Evolutionary conservation across 2,329 filamentous ascomycete species (phyloP), one percentile per base, ranked within the genome.

Genomic region (Diplodia corticola): DNA sequence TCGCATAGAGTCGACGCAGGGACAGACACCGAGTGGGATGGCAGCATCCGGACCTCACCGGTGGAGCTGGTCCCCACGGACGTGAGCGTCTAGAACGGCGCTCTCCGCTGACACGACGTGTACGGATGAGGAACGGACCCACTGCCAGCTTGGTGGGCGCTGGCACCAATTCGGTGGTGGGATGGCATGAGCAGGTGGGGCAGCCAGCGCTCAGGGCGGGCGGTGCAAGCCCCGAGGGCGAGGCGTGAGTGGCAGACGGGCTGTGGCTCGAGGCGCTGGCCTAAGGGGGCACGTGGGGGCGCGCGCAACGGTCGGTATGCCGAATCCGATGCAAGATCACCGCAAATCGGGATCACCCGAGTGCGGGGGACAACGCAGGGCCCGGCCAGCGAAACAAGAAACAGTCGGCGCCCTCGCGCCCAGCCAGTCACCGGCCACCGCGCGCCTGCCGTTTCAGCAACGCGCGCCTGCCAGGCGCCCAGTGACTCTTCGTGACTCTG

Each of bases 151-250:
- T 60, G 37, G 53, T 22, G 33, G 51, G 10, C 17, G 49, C 22
- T 51, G 49, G 49, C 28, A 35, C 28, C 24, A 26, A n/a, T 35
- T 54, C 17, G 20, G 50, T 33, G 51, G 51, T 40, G 55, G 37
- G 33, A 60, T 60, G 55, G 55, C 37, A 60, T 60, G 55, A 60
- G 55, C 54, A 48, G 53, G 55, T 60, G 55, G 55, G 55, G 55
- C 55, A 40, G 15, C 40, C 40, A 3, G 37, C 37, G 55, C 55
- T 46, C 55, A 60, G 55, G 17, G 55, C 55, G 55, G 37, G 55
- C 55, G 54, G 54, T 57, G 54, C 54, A 57, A 40, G 35, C 33
- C 7, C 24, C 55, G 7, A 6, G 35, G 4, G 10, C 33, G 35
- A 35, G 54, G 35, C 22, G 30, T 57, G 54, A 57, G 33, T 57